Conservation (phyloP, 768 basidiomycete genomes). For the Lentinus tigrinus region DNA sequence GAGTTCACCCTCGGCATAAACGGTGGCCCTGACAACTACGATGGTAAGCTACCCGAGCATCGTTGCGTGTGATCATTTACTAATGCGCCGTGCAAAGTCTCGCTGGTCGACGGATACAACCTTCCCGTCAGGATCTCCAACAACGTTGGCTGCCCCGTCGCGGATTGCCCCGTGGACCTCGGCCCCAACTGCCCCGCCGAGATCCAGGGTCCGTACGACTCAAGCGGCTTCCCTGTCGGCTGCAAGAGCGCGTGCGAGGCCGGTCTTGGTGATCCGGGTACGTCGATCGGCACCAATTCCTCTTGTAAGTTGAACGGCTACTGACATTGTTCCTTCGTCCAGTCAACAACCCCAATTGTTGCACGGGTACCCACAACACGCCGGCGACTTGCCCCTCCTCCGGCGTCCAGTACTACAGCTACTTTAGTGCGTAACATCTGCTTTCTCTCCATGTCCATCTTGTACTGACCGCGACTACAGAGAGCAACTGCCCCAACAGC, state of each 20-base stretch:
- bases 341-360: slow-evolving; percentile 63
- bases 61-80: neutral
- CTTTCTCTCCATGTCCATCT: neutral
- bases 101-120: slow-evolving; percentile 32
- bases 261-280: slow-evolving; percentile 36
- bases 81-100: slow-evolving; percentile 19
- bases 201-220: slow-evolving; percentile 34
- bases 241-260: slow-evolving; percentile 44
- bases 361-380: slow-evolving; percentile 52
- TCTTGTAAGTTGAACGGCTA: slow-evolving; percentile 15
- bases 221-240: slow-evolving; percentile 36
- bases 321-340: neutral
- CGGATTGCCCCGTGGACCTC: slow-evolving; percentile 35
- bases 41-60: slow-evolving; percentile 16
- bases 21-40: slow-evolving; percentile 29
- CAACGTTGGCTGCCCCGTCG: slow-evolving; percentile 29
- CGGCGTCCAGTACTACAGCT: slow-evolving; percentile 38
- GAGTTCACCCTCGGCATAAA: slow-evolving; percentile 34
- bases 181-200: slow-evolving; percentile 29
- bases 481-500: slow-evolving; percentile 41
- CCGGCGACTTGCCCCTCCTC: slow-evolving; percentile 55
- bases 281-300: neutral
- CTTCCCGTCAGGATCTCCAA: slow-evolving; percentile 33
- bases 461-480: slow-evolving; percentile 19
- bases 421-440: slow-evolving; percentile 41